Evolutionary conservation across 108 stramenopile genomes (phyloP).

Genomic region (Nannochloropsis oceanica): DNA sequence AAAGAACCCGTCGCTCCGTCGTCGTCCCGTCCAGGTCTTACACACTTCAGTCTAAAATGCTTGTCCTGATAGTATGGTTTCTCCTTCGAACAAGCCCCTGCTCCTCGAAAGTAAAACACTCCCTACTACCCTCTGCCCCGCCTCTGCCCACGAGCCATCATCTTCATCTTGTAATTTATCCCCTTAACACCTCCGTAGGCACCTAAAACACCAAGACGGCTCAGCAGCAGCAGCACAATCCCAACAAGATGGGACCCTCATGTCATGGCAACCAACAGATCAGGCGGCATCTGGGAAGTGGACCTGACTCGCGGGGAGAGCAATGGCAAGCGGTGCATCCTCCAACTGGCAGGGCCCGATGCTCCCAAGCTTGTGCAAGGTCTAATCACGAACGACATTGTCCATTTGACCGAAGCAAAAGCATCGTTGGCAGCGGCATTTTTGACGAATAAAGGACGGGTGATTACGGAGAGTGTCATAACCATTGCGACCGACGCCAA

Average conservation of each 20-base stretch:
- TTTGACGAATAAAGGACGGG: not conserved
- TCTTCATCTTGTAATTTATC: no score
- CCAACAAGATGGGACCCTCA: not conserved
- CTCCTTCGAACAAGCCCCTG: no score
- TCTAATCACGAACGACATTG: not conserved
- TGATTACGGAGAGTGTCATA: not conserved
- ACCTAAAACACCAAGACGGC: not conserved
- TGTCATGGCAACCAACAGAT: not conserved
- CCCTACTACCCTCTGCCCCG: no score
- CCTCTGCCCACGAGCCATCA: no score
- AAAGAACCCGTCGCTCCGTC: not conserved
- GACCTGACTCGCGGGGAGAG: not conserved
- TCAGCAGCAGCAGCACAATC: not conserved
- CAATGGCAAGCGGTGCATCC: not conserved
- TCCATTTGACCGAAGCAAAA: not conserved
- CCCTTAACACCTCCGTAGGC: not conserved
- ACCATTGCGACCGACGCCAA: not conserved
- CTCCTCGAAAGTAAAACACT: no score
- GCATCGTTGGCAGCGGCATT: not conserved
- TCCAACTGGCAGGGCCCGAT: not conserved
- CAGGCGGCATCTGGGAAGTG: not conserved
- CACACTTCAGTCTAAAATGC: no score
- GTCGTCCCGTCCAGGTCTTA: not conserved
- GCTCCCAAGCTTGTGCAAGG: not conserved
- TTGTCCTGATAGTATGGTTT: no score